A percentile compares a stretch with the other conserved stretches of the same genome.
These are phyloP conservation scores for Stereocaulon alpinum DNA, from an alignment of 495 filamentous ascomycete species.

Conservation along the genomic window DNA sequence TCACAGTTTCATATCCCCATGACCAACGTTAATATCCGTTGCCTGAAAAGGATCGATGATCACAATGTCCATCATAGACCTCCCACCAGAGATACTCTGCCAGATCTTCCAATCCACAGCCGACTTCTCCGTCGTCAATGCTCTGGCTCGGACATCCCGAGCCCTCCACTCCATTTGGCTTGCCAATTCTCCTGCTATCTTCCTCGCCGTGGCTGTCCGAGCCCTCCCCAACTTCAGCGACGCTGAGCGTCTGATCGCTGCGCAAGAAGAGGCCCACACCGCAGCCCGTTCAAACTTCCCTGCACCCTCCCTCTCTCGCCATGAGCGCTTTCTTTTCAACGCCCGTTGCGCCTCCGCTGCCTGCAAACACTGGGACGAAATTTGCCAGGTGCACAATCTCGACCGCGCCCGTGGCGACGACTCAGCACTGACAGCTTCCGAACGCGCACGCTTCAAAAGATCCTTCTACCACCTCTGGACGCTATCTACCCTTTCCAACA, in stretches of 20 bases:
- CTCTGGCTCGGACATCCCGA: conserved; percentile 8
- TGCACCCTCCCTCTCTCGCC: too few species aligned
- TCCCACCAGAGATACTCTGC: conserved; percentile 12
- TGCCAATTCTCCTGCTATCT: conserved; percentile 4
- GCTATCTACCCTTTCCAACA: conserved; percentile 1
- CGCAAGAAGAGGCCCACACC: conserved; percentile 1
- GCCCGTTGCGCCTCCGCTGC: conserved; percentile 5
- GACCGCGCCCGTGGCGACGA: background rate
- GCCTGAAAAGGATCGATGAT: too few species aligned
- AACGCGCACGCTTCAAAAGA: conserved; percentile 6
- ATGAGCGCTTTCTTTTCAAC: conserved; percentile 8
- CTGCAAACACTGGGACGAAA: background rate
- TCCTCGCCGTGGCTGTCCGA: background rate
- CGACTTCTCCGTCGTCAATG: conserved; percentile 10
- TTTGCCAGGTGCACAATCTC: background rate
- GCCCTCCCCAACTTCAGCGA: background rate
- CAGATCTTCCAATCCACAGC: conserved; percentile 1
- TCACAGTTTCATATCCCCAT: too few species aligned
- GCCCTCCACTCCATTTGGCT: conserved; percentile 4
- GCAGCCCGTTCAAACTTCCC: conserved; percentile 1
- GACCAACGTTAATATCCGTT: too few species aligned
- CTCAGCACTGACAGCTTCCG: background rate
- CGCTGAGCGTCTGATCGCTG: background rate
- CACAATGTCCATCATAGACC: conserved; percentile 8
- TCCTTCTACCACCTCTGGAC: conserved; percentile 6